Conservation (phyloP, 176 grass and related monocot species). For the Olyra latifolia region DNA sequence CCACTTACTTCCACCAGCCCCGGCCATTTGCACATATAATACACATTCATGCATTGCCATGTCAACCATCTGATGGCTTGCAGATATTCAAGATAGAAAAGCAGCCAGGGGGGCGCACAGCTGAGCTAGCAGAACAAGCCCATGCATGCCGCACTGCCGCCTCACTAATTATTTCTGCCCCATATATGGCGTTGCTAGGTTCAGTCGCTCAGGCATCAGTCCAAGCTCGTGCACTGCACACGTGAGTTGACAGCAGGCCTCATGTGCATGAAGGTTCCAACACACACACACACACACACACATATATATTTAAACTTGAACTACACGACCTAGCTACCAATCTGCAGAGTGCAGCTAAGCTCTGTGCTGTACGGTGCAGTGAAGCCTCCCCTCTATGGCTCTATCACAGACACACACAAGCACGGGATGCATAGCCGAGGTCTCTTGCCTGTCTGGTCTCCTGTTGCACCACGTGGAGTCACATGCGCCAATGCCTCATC, state of each 20-base stretch:
- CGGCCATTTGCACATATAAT: neutral
- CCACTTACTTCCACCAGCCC: neutral
- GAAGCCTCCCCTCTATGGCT: neutral
- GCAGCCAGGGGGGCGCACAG: slow-evolving; percentile 15
- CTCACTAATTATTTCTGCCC: slow-evolving; percentile 37
- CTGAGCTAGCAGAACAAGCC: slow-evolving; percentile 33
- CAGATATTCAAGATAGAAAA: slow-evolving; percentile 30
- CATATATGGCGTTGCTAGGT: slow-evolving; percentile 20
- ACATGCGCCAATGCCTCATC: slow-evolving; percentile 13
- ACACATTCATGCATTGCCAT: neutral
- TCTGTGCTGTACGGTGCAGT: neutral
- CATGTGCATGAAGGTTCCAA: slow-evolving; percentile 67
- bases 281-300: slow-evolving; percentile 30
- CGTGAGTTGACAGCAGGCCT: slow-evolving; percentile 53
- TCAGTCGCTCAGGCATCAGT: slow-evolving; percentile 34
- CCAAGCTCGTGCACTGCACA: slow-evolving; percentile 53
- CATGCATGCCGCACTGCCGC: slow-evolving; percentile 38
- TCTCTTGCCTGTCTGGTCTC: slow-evolving; percentile 8
- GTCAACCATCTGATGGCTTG: slow-evolving; percentile 1
- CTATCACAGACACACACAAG: neutral
- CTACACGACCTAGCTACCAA: slow-evolving; percentile 3
- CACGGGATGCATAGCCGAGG: neutral
- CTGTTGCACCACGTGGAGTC: slow-evolving; percentile 41
- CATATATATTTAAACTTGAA: slow-evolving; percentile 29
- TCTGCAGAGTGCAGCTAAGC: neutral